Conservation (phyloP, 805 yeast genomes). For the Teunomyces cretensis region DNA sequence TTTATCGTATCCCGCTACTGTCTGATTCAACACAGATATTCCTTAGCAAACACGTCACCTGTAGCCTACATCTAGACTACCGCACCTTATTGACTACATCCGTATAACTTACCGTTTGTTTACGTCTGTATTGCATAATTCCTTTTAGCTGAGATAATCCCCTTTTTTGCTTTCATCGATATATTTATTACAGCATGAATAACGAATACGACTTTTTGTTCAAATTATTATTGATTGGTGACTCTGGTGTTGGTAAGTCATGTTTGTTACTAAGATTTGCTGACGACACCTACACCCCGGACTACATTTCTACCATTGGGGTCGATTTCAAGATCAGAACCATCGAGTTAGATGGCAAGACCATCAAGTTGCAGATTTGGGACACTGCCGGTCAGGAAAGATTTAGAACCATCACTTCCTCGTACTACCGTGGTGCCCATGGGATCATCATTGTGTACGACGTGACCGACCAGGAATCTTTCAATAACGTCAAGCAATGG, state of each 20-base stretch:
- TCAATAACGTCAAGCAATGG: conserved; percentile 97
- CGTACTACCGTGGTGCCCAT: conserved; percentile 97
- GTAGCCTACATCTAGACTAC: not conserved
- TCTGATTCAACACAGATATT: conserved; percentile 1
- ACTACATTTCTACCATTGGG: conserved; percentile 96
- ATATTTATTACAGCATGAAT: conserved; percentile 49
- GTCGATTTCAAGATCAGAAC: conserved; percentile 92
- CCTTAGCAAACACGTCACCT: not conserved
- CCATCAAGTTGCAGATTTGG: conserved; percentile 97
- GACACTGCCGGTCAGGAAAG: conserved; percentile 99
- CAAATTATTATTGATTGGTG: conserved; percentile 92
- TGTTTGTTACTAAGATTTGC: conserved; percentile 94
- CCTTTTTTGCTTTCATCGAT: conserved; percentile 1
- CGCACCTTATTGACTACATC: not conserved
- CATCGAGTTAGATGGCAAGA: conserved; percentile 92
- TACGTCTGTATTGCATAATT: conserved; percentile 1
- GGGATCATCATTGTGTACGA: conserved; percentile 98
- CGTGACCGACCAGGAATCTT: conserved; percentile 95
- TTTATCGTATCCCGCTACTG: not conserved
- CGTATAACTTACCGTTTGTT: not conserved
- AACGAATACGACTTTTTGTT: conserved; percentile 97
- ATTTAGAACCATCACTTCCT: conserved; percentile 95
- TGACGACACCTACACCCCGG: conserved; percentile 95
- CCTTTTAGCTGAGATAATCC: conserved; percentile 3
- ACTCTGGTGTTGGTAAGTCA: conserved; percentile 98